These are phyloP conservation scores for Bondarzewia mesenterica DNA, from an alignment of 1,284 basidiomycete species.

Conservation along the genomic window DNA sequence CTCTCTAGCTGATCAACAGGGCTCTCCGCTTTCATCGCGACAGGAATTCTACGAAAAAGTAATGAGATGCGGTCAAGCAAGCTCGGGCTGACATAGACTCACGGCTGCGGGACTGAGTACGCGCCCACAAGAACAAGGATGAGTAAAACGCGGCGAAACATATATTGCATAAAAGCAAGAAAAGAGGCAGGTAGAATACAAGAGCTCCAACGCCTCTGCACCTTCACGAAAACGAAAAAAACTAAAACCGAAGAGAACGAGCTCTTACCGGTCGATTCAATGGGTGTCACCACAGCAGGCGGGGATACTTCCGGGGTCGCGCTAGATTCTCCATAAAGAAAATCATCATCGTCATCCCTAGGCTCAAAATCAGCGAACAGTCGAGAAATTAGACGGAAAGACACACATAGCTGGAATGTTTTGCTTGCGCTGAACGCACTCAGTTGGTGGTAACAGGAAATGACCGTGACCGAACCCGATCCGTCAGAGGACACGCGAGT, in stretches of 20 bases:
- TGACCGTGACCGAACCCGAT: too few relatives aligned
- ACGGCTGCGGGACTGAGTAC: not conserved
- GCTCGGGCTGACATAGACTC: not conserved
- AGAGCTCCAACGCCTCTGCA: not conserved
- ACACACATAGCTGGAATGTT: too few relatives aligned
- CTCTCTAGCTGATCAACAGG: not conserved
- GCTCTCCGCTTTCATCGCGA: not conserved
- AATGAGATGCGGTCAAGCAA: not conserved
- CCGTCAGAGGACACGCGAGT: too few relatives aligned
- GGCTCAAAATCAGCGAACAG: too few relatives aligned
- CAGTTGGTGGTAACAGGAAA: too few relatives aligned
- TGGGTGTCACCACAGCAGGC: conserved; percentile 3
- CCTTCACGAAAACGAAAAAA: not conserved
- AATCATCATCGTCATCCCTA: conserved; percentile 67
- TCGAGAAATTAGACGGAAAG: too few relatives aligned
- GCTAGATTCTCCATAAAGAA: conserved; percentile 61
- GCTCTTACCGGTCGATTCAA: conserved; percentile 9
- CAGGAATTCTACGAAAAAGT: not conserved
- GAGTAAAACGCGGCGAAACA: not conserved
- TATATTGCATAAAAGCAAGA: not conserved
- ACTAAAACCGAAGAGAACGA: not conserved
- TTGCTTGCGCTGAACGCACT: too few relatives aligned
- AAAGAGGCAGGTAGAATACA: conserved; percentile 2
- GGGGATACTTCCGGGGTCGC: conserved; percentile 13
- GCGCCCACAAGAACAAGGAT: not conserved